Evolutionary conservation across 345 rosid genomes (phyloP).

Genomic region (Mallotus nudiflorus): DNA sequence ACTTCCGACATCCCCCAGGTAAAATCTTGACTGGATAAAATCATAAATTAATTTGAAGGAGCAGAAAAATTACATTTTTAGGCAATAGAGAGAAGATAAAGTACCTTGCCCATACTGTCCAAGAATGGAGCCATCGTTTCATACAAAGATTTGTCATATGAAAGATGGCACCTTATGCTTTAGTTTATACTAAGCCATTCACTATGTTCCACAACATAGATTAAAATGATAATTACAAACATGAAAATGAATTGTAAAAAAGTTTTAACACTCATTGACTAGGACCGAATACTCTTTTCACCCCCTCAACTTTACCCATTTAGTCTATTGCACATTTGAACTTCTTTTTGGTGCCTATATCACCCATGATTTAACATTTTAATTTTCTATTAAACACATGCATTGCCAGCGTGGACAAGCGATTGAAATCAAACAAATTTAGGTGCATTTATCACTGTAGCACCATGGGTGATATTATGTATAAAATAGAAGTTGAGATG

Average conservation of each 20-base stretch:
- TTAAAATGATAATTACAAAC: not conserved
- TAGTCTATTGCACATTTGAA: no score
- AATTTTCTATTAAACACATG: no score
- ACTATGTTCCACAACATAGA: slow-evolving; percentile 14
- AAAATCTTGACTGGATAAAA: slow-evolving; percentile 78
- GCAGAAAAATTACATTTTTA: not conserved
- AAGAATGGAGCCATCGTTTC: slow-evolving; percentile 61
- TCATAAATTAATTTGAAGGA: slow-evolving; percentile 5
- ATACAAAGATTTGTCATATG: slow-evolving; percentile 80
- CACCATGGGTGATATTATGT: no score
- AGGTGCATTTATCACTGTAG: no score
- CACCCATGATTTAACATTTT: no score
- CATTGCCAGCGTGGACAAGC: no score
- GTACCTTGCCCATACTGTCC: slow-evolving; percentile 93
- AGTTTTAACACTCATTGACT: not conserved
- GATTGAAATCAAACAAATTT: no score
- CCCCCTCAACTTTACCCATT: no score
- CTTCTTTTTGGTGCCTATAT: no score
- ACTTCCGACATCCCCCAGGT: slow-evolving; percentile 87
- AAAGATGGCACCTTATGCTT: slow-evolving; percentile 32
- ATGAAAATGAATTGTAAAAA: not conserved
- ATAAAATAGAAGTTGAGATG: no score
- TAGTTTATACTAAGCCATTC: slow-evolving; percentile 11
- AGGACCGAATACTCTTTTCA: no score
- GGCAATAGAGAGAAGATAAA: slow-evolving; percentile 9